Evolutionary conservation across 2,329 filamentous ascomycete species (phyloP).

Genomic region (Apiospora pterosperma): DNA sequence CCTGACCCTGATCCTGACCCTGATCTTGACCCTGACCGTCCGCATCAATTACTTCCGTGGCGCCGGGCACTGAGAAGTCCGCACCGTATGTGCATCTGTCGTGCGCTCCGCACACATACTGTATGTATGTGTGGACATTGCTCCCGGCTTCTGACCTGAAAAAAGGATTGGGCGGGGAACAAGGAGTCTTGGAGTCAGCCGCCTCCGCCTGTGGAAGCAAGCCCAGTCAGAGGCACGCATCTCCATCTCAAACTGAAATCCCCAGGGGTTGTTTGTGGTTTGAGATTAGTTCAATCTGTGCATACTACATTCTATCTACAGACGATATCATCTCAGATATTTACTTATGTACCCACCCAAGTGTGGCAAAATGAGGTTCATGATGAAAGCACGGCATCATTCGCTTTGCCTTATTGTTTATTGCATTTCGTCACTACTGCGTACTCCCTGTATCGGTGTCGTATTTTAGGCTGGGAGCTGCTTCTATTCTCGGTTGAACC

Average conservation of each 20-base stretch:
- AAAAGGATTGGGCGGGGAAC: neutral
- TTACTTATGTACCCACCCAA: too few species aligned
- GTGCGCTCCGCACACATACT: neutral
- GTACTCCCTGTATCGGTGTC: neutral
- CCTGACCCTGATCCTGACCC: neutral
- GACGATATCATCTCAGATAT: too few species aligned
- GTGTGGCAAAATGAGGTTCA: neutral
- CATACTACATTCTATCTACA: too few species aligned
- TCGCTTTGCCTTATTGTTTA: neutral
- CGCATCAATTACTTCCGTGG: neutral
- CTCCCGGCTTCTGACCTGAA: neutral
- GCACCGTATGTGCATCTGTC: neutral
- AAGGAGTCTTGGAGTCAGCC: neutral
- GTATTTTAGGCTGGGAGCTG: neutral
- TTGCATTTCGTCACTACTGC: neutral
- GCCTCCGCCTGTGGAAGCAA: neutral
- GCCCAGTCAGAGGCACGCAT: neutral
- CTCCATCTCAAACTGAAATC: neutral
- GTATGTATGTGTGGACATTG: neutral
- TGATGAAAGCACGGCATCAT: neutral
- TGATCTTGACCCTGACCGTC: neutral
- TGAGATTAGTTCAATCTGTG: neutral
- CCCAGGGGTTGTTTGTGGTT: neutral
- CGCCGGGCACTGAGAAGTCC: neutral
- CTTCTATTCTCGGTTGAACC: neutral